These are phyloP conservation scores for Cyclotella choctawhatcheeana DNA, from an alignment of 108 stramenopile species.

Conservation along the genomic window DNA sequence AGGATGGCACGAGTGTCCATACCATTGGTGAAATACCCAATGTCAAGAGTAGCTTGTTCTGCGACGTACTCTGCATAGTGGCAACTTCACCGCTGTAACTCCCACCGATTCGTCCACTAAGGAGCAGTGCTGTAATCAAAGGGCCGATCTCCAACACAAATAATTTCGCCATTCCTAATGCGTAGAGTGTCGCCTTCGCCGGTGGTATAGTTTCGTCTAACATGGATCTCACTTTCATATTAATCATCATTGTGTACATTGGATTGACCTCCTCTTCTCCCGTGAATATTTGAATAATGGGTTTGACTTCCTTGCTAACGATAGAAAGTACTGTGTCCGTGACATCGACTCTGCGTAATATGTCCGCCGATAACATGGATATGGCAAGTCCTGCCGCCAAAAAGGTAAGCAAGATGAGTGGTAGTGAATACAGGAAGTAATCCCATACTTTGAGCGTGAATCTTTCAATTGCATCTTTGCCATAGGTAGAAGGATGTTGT, in stretches of 20 bases:
- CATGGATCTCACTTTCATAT: conserved; percentile 67
- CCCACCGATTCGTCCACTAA: conserved; percentile 84
- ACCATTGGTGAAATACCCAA: conserved; percentile 67
- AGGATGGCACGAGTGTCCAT: conserved; percentile 73
- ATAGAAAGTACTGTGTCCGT: conserved; percentile 67
- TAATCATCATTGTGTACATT: conserved; percentile 71
- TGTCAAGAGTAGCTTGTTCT: conserved; percentile 71
- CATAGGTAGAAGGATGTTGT: conserved; percentile 41
- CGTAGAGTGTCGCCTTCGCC: conserved; percentile 78
- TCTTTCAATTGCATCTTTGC: conserved; percentile 53
- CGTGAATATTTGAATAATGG: conserved; percentile 73
- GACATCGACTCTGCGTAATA: conserved; percentile 70
- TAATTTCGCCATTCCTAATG: conserved; percentile 80
- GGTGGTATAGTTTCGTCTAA: conserved; percentile 70
- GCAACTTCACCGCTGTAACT: conserved; percentile 82
- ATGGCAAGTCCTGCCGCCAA: conserved; percentile 81
- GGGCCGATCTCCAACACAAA: conserved; percentile 87
- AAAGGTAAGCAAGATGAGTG: conserved; percentile 77
- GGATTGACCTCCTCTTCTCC: conserved; percentile 65
- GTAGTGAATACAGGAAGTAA: conserved; percentile 71
- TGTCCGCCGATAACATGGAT: conserved; percentile 77
- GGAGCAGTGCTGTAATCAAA: conserved; percentile 71
- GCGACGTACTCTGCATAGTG: conserved; percentile 80
- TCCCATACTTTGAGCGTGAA: conserved; percentile 65
- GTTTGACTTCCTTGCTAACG: conserved; percentile 71